These are phyloP conservation scores for Candida glaebosa DNA, from an alignment of 805 yeast species.

Conservation along the genomic window DNA sequence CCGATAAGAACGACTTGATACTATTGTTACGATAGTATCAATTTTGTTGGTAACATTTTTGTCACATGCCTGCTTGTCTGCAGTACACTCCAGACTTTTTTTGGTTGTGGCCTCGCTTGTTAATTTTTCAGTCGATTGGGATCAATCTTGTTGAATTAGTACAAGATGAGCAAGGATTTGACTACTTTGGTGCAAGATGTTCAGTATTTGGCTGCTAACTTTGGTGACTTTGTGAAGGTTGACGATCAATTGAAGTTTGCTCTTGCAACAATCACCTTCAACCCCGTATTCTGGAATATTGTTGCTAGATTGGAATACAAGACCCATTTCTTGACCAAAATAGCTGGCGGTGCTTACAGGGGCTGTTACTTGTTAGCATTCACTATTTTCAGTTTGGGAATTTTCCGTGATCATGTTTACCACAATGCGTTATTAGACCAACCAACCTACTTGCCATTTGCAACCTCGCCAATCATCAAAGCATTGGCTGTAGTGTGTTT, in stretches of 20 bases:
- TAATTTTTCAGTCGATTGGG: no score
- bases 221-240: slow-evolving; percentile 18
- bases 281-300: slow-evolving; percentile 94
- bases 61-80: no score
- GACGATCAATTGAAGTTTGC: slow-evolving; percentile 33
- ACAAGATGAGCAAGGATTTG: slow-evolving; percentile 4
- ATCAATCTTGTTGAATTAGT: not conserved
- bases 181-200: slow-evolving; percentile 12
- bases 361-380: slow-evolving; percentile 87
- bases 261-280: slow-evolving; percentile 72
- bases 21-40: no score
- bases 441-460: slow-evolving; percentile 57
- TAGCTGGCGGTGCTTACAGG: slow-evolving; percentile 58
- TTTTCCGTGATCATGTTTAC: slow-evolving; percentile 73
- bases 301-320: slow-evolving; percentile 86
- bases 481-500: slow-evolving; percentile 55
- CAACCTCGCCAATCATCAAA: slow-evolving; percentile 35
- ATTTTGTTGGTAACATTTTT: no score
- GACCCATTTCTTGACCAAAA: slow-evolving; percentile 69
- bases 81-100: no score
- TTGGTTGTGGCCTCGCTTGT: no score
- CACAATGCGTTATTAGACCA: slow-evolving; percentile 71
- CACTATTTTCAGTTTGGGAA: slow-evolving; percentile 81
- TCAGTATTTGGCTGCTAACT: slow-evolving; percentile 16
- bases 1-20: no score